Evolutionary conservation across 23 red algal species (phyloP), one percentile per base, ranked within the genome.

Genomic region (Cyanidium caldarium): DNA sequence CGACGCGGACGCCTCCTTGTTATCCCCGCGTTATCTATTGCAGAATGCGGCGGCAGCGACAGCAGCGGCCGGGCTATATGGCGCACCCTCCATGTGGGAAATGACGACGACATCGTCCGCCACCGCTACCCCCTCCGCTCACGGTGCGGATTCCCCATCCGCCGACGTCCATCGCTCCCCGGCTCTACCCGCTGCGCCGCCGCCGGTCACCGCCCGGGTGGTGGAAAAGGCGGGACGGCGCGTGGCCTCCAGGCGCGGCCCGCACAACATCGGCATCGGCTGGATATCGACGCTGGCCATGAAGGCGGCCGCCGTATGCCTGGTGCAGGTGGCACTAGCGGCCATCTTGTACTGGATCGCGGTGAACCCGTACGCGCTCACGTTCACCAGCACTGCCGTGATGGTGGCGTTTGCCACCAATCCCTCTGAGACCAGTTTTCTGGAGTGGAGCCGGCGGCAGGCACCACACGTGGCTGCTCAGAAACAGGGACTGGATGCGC

Each of bases 401-500:
- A 28, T 61, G 51, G 31, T 61, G 7, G 51, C 51, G 51, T 61
- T 14, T 25, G 51, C 51, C 7, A 28, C 51, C 10, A 61, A 61
- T 28, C 51, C 51, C 3, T 28, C 51, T 28, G 51, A 61, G 21
- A 61, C 51, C n/a, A 61, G 51, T 25, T 61, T 61, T 25, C 51
- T 61, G 10, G 51, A 61, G 31, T 61, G 51, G 51, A 61, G 51
- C 31, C 51, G 51, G 7, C 51, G 51, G 13, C 19, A 61, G 23
- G 51, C 51, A 61, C 51, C 51, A 5, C 3, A 14, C 31, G 21
- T 61, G 19, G 51, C 51, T 61, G 51, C 51, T 28, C 51, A 61
- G 51, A 61, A 61, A 61, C 51, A 61, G 51, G 51, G 51, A 61
- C 31, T 93, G 20, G 87, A 93, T 42, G 65, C 65, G 30, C 37